Evolutionary conservation across 2,329 filamentous ascomycete species (phyloP), one percentile per base, ranked within the genome.

Genomic region (Furcasterigmium sp.): DNA sequence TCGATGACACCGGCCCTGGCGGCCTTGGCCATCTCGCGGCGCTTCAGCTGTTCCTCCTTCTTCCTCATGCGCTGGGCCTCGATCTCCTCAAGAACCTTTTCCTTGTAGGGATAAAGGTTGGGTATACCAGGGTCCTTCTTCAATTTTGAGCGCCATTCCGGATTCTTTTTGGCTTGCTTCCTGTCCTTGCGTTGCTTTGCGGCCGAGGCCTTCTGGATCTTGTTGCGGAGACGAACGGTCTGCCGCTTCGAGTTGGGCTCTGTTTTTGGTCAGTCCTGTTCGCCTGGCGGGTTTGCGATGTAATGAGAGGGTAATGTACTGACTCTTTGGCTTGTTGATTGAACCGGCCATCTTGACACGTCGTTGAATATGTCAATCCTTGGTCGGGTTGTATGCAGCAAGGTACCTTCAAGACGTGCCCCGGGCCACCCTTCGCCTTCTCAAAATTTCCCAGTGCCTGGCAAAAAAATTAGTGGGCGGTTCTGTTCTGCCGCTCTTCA

Each of bases 81-180:
- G 55, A 98, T 94, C 67, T 98, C 90, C 46, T 91, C 82, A 26
- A 98, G 78, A 21, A 98, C 79, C 73, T 86, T 91, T 64, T 96
- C 91, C 72, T 98, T 98, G 76, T 93, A 96, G 1, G 93, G 93
- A 70, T 96, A 98, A 28, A 96, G 70, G 61, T 97, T 98, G 32
- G 93, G 93, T 49, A 98, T 96, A 39, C 93, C 93, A 19, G 91
- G 93, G 58, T 98, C 93, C 72, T 97, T 98, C 80, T 96, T 97
- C 54, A 95, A 64, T 64, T 90, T 87, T 46, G 89, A 91, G 55
- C 87, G 82, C 90, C 93, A 97, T 87, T 95, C 82, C 26, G 93
- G 91, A 65, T 96, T 95, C 80, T 95, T 90, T 73, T 95, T 97
- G 44, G 86, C 89, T 44, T 82, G 75, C 75, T 95, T 97, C 60